Evolutionary conservation across 2,329 filamentous ascomycete species (phyloP).

Genomic region (Paecilomyces sp.): DNA sequence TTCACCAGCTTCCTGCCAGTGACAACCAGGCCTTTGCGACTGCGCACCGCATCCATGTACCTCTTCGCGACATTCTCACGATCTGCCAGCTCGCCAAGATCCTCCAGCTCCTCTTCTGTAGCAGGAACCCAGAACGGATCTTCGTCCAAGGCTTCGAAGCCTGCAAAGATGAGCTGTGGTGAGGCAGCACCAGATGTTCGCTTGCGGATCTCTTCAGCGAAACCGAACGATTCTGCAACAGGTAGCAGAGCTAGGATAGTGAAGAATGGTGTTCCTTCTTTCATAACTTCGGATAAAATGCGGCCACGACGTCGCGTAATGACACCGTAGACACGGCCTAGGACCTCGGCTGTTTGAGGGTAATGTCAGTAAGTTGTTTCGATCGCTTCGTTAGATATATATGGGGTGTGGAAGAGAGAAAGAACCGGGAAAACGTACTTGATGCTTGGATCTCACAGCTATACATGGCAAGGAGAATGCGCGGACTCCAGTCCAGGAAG

Average conservation of each 20-base stretch:
- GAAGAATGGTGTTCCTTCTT: conserved; percentile 94
- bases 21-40: conserved; percentile 80
- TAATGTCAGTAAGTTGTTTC: conserved; percentile 12
- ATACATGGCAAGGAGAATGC: conserved; percentile 97
- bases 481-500: conserved; percentile 91
- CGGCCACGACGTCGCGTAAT: conserved; percentile 87
- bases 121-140: conserved; percentile 98
- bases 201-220: conserved; percentile 93
- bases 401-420: background rate
- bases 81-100: conserved; percentile 88
- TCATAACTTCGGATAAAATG: conserved; percentile 84
- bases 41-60: conserved; percentile 86
- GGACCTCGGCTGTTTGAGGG: conserved; percentile 63
- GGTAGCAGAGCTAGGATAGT: conserved; percentile 83
- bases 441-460: conserved; percentile 95
- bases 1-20: conserved; percentile 65
- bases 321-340: conserved; percentile 94
- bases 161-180: conserved; percentile 87
- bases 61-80: conserved; percentile 91
- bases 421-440: conserved; percentile 44
- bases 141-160: conserved; percentile 87
- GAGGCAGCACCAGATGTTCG: conserved; percentile 82
- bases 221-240: conserved; percentile 92
- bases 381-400: background rate
- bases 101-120: conserved; percentile 93